A percentile compares a stretch with the other conserved stretches of the same genome.
Evolutionary conservation across 148 eudicot genomes (phyloP).

Genomic region (Cornus suecica): DNA sequence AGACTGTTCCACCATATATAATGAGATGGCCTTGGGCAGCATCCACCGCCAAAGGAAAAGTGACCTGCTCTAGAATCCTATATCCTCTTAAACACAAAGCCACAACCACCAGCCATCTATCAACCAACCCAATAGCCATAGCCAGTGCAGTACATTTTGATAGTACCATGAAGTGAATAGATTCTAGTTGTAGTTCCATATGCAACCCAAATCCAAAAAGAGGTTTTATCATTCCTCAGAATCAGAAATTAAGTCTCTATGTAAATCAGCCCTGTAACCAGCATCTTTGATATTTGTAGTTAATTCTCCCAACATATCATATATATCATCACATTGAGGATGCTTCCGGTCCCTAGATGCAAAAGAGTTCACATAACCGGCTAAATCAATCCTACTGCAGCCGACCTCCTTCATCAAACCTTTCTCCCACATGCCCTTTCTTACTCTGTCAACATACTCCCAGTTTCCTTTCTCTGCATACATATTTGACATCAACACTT

Average conservation of each 20-base stretch:
- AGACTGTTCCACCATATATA: neutral
- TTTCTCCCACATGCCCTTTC: slow-evolving; percentile 62
- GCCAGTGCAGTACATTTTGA: neutral
- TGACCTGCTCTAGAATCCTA: neutral
- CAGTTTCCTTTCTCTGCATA: slow-evolving; percentile 84
- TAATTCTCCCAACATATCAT: slow-evolving; percentile 42
- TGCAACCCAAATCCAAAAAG: neutral
- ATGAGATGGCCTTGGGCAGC: neutral
- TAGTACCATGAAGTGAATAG: neutral
- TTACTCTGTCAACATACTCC: slow-evolving; percentile 60
- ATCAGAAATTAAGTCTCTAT: slow-evolving; percentile 10
- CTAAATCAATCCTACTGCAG: slow-evolving; percentile 78
- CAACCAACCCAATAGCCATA: neutral
- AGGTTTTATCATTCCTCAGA: slow-evolving; percentile 3
- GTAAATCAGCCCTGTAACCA: slow-evolving; percentile 13
- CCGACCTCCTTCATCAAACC: slow-evolving; percentile 74
- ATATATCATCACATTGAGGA: slow-evolving; percentile 41
- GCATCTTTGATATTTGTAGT: slow-evolving; percentile 45
- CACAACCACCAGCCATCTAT: neutral
- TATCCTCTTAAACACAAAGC: neutral
- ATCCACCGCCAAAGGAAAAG: neutral
- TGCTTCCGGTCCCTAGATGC: slow-evolving; percentile 61
- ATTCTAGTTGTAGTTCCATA: neutral
- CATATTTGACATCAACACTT: slow-evolving; percentile 66
- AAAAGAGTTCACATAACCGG: slow-evolving; percentile 53